Base-by-base conservation (phyloP, 2,329 filamentous ascomycete species). In the Blastomyces silverae region DNA sequence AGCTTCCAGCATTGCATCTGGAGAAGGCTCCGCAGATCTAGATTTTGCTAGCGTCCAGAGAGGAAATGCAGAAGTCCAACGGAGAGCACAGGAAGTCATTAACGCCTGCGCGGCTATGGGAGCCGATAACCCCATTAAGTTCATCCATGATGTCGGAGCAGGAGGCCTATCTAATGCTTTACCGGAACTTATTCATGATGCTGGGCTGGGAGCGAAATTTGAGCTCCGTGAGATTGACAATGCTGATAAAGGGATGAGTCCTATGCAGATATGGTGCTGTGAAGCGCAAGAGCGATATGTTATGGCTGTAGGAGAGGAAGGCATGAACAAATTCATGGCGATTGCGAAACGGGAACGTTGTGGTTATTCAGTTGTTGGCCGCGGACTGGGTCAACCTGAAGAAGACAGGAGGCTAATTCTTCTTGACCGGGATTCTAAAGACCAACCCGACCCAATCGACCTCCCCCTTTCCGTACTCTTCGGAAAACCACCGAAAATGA, bases 281-380 rank as follows among this genome's bases (percentile, higher is more conserved):
- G 93, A 97, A 76, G 91, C 94, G 0, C 94, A 99, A 75, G 94
- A 99, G 78, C 85, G 94, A 75, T 99, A 99, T 72, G 94, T 99
- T 8, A 81, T 99, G 71, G 87, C 95, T 10, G 87, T 99, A 67
- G 91, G 92, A 66, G 85, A 86, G 62, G 88, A 94, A 25, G 84
- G 87, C 63, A 84, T 97, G 72, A 92, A 93, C 71, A 80, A 81
- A 28, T 89, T 89, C 77, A 84, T 82, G 69, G 79, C 87, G 78
- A 82, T 99, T 70, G 82, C 80, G 76, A 84, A 88, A 67, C 85
- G 94, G 74, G 94, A 99, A 75, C 87, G 92, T 64, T 97, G 93
- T 74, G 90, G 90, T 34, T 97, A 90, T 78, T 97, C 93, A 0
- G 87, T 96, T 64, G 93, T 97, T 42, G 94, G 94, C 60, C 87